Evolutionary conservation across 139 green algal genomes (phyloP).

Genomic region (Coelastrella sp.): DNA sequence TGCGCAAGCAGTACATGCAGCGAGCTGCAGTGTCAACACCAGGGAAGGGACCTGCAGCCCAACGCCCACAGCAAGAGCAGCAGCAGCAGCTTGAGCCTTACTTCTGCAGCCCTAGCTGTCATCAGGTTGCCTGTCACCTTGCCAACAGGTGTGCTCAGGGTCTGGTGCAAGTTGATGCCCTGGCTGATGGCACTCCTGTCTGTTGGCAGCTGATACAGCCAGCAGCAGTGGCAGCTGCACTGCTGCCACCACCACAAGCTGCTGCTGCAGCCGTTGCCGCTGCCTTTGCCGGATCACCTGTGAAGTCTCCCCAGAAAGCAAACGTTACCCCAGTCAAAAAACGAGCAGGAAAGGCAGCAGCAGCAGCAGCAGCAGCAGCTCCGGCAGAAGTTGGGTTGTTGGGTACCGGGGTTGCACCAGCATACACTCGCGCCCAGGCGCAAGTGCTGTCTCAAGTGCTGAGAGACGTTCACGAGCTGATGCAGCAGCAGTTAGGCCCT

Average conservation of each 20-base stretch:
- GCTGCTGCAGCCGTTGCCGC: neutral
- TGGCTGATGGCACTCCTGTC: constrained; percentile 33
- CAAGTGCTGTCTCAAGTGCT: constrained; percentile 33
- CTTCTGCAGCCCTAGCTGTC: constrained; percentile 22
- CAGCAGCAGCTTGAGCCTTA: constrained; percentile 7
- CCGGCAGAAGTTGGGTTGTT: neutral
- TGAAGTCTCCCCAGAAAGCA: neutral
- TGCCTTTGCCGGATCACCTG: neutral
- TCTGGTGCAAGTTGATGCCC: constrained; percentile 32
- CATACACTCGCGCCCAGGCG: neutral
- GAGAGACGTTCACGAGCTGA: neutral
- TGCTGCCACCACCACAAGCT: neutral
- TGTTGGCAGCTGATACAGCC: constrained; percentile 44
- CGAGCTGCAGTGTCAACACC: neutral
- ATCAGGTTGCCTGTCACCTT: neutral
- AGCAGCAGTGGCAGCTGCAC: constrained; percentile 42
- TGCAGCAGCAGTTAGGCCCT: constrained; percentile 23
- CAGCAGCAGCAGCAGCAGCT: constrained; percentile 24
- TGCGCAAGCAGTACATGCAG: constrained; percentile 17
- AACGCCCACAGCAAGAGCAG: constrained; percentile 24
- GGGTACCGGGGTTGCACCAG: constrained; percentile 25
- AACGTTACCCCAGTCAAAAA: neutral
- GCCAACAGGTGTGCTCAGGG: constrained; percentile 25
- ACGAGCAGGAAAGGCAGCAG: neutral
- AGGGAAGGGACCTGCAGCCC: neutral